Base-by-base conservation (phyloP, 495 filamentous ascomycete genomes). In the Trichoderma parareesei region DNA sequence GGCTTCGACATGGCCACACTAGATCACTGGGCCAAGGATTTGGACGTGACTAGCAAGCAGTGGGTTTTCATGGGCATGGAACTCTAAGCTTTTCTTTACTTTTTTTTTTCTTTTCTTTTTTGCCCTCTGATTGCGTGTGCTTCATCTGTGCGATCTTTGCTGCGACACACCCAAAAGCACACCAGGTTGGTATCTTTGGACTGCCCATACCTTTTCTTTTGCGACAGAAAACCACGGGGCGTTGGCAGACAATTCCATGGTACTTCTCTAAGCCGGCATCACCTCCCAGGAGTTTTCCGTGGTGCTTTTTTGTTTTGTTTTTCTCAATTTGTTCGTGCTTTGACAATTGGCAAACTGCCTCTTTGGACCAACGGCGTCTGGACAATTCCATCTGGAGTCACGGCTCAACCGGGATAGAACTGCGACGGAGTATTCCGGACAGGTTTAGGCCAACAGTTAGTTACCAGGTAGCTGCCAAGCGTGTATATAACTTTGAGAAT, bases 61-160 rank as follows among this genome's bases (percentile, higher is more conserved):
- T 97, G 93, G 93, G 68, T 97, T 10, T 91, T 93, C 74, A 80
- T 96, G 75, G 85, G 86, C 11, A 93, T 93, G 82, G 92, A 96
- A 70, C 74, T 92, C 60, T 95, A 82, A 16, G 8, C 20, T 66
- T 70, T 72, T 66, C 49, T 64, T 65, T 69, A 42, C 68, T 62
- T 64, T 35, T 68, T 69, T 49, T 62, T 7, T 62, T 46, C 2
- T 38, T 40, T 60, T 48, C 63, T 62, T 57, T 59, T 64, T 16
- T 57, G 44, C 63, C 63, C 69, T 62, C 63, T 46, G 43, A 46
- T 46, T 46, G 14, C 43, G 0, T 46, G 4, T 46, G 43, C 43
- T 46, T n/a, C n/a, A 6, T 46, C 43, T 46, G n/a, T n/a, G 14
- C 43, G 10, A 3, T 46, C 13, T 46, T 46, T 46, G 43, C 14